phyloP scores from a whole-genome alignment of 2,329 filamentous ascomycete species.

The Tolypocladium sp. region DNA sequence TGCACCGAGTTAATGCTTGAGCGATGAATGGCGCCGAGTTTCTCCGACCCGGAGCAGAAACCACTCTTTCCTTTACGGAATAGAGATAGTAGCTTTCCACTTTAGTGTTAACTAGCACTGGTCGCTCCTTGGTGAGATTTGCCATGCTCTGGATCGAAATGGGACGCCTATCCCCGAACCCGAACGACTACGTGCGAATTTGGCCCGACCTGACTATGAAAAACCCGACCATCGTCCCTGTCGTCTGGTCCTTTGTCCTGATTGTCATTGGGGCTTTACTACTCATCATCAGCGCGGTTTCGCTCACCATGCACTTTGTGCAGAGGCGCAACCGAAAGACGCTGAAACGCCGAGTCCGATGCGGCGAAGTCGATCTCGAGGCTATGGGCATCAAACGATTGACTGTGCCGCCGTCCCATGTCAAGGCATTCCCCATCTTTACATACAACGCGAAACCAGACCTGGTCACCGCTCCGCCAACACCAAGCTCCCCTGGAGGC shows the following conservation, averaged over 20 bases:
- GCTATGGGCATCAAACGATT: slow-evolving; percentile 75
- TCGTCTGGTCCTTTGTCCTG: slow-evolving; percentile 72
- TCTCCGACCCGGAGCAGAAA: too few relatives aligned
- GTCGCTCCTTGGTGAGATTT: too few relatives aligned
- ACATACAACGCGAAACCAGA: slow-evolving; percentile 57
- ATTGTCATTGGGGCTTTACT: slow-evolving; percentile 65
- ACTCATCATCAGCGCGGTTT: slow-evolving; percentile 57
- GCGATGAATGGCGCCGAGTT: too few relatives aligned
- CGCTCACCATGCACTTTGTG: slow-evolving; percentile 64
- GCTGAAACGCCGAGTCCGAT: slow-evolving; percentile 60
- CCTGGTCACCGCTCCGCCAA: slow-evolving; percentile 21
- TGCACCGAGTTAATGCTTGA: too few relatives aligned
- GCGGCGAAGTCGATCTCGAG: slow-evolving; percentile 79
- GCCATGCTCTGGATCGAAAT: too few relatives aligned
- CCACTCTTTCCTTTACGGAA: too few relatives aligned
- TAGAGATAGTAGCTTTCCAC: too few relatives aligned
- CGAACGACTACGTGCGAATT: slow-evolving; percentile 50
- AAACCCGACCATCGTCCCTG: slow-evolving; percentile 47
- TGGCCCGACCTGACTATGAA: slow-evolving; percentile 45
- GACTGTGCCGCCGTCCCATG: slow-evolving; percentile 61
- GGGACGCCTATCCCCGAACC: too few relatives aligned
- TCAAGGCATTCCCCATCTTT: slow-evolving; percentile 70
- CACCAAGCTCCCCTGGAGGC: slow-evolving; percentile 20
- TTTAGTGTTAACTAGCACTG: too few relatives aligned
- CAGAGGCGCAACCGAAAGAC: slow-evolving; percentile 61